Conservation (phyloP, 2,329 filamentous ascomycete genomes). For the Fusarium scirpi region DNA sequence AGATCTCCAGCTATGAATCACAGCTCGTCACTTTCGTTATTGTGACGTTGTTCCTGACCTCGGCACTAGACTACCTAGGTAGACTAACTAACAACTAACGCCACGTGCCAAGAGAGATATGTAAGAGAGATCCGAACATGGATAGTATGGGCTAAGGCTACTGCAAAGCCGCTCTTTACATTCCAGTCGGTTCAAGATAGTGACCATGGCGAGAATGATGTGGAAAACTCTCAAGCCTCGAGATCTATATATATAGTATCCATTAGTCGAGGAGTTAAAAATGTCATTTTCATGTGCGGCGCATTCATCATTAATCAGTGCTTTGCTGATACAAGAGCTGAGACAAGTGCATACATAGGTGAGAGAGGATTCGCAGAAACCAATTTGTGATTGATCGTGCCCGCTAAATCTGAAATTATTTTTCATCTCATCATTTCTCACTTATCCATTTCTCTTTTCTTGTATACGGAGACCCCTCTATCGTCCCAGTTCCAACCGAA, state of each 20-base stretch:
- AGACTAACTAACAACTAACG: neutral
- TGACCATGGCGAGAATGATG: neutral
- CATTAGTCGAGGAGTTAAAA: neutral
- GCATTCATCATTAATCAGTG: neutral
- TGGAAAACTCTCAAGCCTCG: neutral
- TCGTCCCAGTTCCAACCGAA: constrained; percentile 3
- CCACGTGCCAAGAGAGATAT: constrained; percentile 9
- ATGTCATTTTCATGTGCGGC: neutral
- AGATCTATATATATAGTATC: neutral
- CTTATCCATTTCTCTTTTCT: constrained; percentile 13
- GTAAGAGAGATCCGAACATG: constrained; percentile 10
- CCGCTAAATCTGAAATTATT: constrained; percentile 14
- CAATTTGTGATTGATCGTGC: constrained; percentile 11
- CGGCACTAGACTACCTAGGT: neutral
- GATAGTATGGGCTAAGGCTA: constrained; percentile 1
- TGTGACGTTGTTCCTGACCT: constrained; percentile 7
- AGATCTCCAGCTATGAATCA: neutral
- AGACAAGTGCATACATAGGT: neutral
- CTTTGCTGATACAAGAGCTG: neutral
- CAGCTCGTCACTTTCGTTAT: neutral
- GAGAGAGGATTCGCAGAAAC: neutral
- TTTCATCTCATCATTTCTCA: constrained; percentile 24
- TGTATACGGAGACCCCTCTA: constrained; percentile 5
- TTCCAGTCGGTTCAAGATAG: constrained; percentile 8
- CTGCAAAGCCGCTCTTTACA: constrained; percentile 8